These are phyloP conservation scores for Kodamaea sp. DNA, from an alignment of 1,139 yeast species.

Conservation along the genomic window DNA sequence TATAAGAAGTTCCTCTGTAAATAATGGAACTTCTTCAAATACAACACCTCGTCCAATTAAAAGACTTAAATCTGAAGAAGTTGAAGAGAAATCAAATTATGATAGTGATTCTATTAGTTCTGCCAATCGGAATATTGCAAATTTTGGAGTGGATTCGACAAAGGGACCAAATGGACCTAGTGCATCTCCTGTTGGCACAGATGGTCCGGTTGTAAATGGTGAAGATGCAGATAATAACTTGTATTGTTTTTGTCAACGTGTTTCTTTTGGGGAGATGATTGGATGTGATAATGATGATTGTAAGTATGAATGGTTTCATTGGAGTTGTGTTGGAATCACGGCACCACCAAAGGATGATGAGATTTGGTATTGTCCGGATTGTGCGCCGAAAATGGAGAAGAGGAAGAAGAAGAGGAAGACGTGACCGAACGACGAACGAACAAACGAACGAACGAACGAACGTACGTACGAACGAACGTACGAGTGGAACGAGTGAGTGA, in stretches of 20 bases:
- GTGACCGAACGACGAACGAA: too few species aligned
- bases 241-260: constrained; percentile 82
- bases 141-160: background rate
- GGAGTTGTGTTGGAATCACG: constrained; percentile 76
- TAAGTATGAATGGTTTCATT: constrained; percentile 84
- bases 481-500: too few species aligned
- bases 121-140: background rate
- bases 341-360: constrained; percentile 65
- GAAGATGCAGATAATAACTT: constrained; percentile 64
- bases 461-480: too few species aligned
- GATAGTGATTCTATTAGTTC: too few species aligned
- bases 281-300: constrained; percentile 86
- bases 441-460: too few species aligned
- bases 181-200: constrained; percentile 3
- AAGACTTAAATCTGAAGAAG: constrained; percentile 23
- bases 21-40: too few species aligned
- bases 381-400: constrained; percentile 51
- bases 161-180: background rate
- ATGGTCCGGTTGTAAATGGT: constrained; percentile 20
- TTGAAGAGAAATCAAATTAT: constrained; percentile 12
- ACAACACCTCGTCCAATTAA: constrained; percentile 22
- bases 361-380: constrained; percentile 71
- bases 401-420: constrained; percentile 42
- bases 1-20: constrained; percentile 12
- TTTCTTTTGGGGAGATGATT: constrained; percentile 87